Percentiles rank a stretch among this genome's conserved stretches.
phyloP scores from a whole-genome alignment of 805 yeast species.

The Wickerhamiella vanderwaltii region DNA sequence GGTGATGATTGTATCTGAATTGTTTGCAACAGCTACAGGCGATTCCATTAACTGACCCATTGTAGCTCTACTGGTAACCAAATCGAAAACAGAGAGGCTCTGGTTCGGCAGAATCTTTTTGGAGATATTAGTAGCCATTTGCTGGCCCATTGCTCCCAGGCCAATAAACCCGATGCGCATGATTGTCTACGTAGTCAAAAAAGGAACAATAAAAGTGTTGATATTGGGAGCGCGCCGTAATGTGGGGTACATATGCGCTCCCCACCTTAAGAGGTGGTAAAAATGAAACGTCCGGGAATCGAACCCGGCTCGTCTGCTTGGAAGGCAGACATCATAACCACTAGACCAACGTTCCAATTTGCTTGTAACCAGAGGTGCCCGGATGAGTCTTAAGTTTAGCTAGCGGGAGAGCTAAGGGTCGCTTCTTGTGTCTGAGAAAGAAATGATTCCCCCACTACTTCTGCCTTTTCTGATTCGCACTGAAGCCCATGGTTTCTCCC shows the following conservation, averaged over 20 bases:
- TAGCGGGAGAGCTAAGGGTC: too few relatives aligned
- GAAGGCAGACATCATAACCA: slow-evolving; percentile 88
- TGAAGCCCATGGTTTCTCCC: too few relatives aligned
- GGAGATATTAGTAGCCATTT: slow-evolving; percentile 41
- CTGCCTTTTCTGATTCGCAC: too few relatives aligned
- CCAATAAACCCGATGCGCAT: slow-evolving; percentile 40
- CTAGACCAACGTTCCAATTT: slow-evolving; percentile 72
- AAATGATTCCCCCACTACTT: too few relatives aligned
- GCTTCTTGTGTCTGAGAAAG: too few relatives aligned
- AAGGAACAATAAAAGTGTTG: background rate
- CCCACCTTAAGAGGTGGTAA: too few relatives aligned
- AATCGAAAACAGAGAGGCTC: slow-evolving; percentile 35
- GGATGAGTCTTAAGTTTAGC: too few relatives aligned
- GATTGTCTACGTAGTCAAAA: too few relatives aligned
- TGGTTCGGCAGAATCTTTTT: slow-evolving; percentile 31
- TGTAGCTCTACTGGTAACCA: slow-evolving; percentile 24
- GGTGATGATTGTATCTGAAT: slow-evolving; percentile 31
- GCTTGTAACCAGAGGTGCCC: too few relatives aligned
- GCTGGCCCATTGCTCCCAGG: slow-evolving; percentile 44
- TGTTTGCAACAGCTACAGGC: slow-evolving; percentile 21
- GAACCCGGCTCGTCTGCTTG: slow-evolving; percentile 92
- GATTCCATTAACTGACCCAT: slow-evolving; percentile 17
- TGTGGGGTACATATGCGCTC: background rate
- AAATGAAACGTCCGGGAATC: slow-evolving; percentile 70
- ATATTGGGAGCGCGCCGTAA: background rate